Conservation (phyloP, 148 eudicot species). For the Cornus suecica region DNA sequence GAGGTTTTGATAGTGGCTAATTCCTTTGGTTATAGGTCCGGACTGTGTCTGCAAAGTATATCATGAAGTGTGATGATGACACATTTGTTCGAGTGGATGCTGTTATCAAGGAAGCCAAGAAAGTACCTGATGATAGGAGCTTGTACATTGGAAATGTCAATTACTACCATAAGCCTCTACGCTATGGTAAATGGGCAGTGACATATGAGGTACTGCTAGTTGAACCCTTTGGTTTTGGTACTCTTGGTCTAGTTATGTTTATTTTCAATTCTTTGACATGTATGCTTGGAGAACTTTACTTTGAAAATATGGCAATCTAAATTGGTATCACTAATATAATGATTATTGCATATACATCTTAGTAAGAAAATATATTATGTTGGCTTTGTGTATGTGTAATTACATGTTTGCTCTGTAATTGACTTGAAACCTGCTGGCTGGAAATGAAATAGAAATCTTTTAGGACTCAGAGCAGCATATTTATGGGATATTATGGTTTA, state of each 20-base stretch:
- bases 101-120: constrained; percentile 55
- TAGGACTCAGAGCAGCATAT: too few relatives aligned
- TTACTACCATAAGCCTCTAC: constrained; percentile 77
- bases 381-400: background rate
- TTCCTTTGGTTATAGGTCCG: constrained; percentile 44
- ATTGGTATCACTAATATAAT: background rate
- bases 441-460: too few relatives aligned
- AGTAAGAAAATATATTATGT: background rate
- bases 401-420: too few relatives aligned
- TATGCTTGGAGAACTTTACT: background rate
- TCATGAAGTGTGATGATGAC: constrained; percentile 97
- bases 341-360: too few relatives aligned
- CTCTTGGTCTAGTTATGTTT: background rate
- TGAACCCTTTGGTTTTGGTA: background rate
- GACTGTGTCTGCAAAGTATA: constrained; percentile 69
- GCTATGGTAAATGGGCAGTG: constrained; percentile 97
- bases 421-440: too few relatives aligned
- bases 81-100: constrained; percentile 86
- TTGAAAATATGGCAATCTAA: background rate
- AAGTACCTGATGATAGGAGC: constrained; percentile 52
- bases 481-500: too few relatives aligned
- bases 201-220: constrained; percentile 71
- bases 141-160: constrained; percentile 87
- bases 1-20: constrained; percentile 1
- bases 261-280: background rate